These are phyloP conservation scores for Colletotrichum filicis DNA, from an alignment of 2,329 filamentous ascomycete genomes.

Conservation along the genomic window DNA sequence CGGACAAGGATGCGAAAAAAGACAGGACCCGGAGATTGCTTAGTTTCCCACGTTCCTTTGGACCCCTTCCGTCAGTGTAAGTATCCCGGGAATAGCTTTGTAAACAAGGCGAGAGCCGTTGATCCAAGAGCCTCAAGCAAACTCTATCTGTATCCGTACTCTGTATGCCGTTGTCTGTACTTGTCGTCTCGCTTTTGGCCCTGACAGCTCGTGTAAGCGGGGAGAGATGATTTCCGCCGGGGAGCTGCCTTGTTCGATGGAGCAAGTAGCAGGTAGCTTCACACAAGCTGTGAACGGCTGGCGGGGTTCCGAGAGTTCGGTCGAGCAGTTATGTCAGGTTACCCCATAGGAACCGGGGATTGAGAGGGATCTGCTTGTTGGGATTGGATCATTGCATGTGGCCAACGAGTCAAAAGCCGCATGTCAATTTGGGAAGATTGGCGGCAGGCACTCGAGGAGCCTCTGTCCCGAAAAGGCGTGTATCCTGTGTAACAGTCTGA, in stretches of 20 bases:
- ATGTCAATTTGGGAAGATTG: too few relatives aligned
- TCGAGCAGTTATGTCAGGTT: too few relatives aligned
- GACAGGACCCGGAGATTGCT: too few relatives aligned
- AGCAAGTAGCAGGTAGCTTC: not conserved
- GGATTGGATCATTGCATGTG: too few relatives aligned
- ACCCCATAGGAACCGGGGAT: too few relatives aligned
- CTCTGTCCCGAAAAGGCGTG: too few relatives aligned
- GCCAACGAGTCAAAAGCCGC: too few relatives aligned
- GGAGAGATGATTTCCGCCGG: not conserved
- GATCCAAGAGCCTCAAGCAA: not conserved
- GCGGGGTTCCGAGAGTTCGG: not conserved
- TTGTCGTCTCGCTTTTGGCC: not conserved
- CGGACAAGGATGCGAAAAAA: not conserved
- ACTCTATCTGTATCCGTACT: not conserved
- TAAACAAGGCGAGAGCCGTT: not conserved
- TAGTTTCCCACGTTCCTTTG: not conserved
- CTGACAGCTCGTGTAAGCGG: not conserved
- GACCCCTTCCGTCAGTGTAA: not conserved
- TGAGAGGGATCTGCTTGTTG: not conserved
- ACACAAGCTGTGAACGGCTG: too few relatives aligned
- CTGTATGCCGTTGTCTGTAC: not conserved
- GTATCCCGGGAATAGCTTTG: not conserved
- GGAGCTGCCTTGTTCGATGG: not conserved
- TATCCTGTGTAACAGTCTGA: too few relatives aligned
- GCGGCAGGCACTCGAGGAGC: too few relatives aligned